A percentile compares a stretch with the other conserved stretches of the same genome.
phyloP scores from a whole-genome alignment of 2,329 filamentous ascomycete species.

The Colletotrichum theobromicola region DNA sequence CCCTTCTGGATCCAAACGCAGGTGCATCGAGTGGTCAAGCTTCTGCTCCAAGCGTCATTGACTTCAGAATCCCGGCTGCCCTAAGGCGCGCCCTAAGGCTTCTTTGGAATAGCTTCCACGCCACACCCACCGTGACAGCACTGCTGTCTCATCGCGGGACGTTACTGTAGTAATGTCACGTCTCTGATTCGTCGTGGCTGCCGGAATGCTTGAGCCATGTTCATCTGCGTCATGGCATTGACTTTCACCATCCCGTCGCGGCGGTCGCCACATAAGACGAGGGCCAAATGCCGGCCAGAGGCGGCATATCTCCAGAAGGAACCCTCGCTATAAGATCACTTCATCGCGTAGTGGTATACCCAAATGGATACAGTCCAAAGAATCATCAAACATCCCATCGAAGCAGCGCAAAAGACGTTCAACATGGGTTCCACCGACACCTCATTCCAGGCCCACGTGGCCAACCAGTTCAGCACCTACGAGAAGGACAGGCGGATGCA shows the following conservation, averaged over 20 bases:
- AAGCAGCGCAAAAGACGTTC: background rate
- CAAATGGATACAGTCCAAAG: background rate
- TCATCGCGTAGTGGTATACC: background rate
- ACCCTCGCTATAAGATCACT: background rate
- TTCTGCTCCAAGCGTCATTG: background rate
- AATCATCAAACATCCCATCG: background rate
- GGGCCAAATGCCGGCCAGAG: background rate
- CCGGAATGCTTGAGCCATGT: background rate
- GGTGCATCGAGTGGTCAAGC: background rate
- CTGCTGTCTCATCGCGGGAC: background rate
- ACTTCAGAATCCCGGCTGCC: background rate
- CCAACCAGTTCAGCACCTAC: slow-evolving; percentile 40
- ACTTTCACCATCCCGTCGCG: background rate
- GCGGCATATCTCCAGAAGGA: background rate
- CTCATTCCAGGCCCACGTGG: slow-evolving; percentile 41
- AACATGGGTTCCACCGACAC: slow-evolving; percentile 30
- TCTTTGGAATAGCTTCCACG: background rate
- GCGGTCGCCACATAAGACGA: background rate
- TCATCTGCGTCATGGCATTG: background rate
- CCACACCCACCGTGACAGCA: background rate
- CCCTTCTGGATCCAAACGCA: background rate
- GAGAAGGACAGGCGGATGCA: slow-evolving; percentile 43
- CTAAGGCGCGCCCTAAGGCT: background rate
- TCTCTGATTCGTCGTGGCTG: background rate
- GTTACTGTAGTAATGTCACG: background rate